These are phyloP conservation scores for Neonectria ditissima DNA, from an alignment of 2,329 filamentous ascomycete genomes.

Conservation along the genomic window DNA sequence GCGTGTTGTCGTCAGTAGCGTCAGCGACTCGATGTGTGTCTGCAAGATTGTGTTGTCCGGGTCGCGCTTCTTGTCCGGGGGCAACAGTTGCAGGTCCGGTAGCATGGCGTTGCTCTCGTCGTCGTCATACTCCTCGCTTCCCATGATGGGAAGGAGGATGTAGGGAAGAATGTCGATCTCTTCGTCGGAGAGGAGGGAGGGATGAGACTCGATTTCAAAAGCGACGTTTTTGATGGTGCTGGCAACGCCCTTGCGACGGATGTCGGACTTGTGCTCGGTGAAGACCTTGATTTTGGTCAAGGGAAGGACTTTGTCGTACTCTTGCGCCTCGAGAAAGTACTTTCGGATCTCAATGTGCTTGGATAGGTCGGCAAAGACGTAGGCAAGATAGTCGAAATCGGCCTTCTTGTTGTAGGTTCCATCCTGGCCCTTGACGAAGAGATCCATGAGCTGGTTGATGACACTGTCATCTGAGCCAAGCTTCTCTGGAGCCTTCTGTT, in stretches of 20 bases:
- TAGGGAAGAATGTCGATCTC: constrained; percentile 89
- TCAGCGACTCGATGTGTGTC: constrained; percentile 89
- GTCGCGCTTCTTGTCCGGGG: constrained; percentile 90
- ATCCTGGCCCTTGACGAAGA: constrained; percentile 92
- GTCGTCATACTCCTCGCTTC: constrained; percentile 86
- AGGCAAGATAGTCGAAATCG: constrained; percentile 92
- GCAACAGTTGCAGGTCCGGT: constrained; percentile 88
- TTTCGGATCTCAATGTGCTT: constrained; percentile 80
- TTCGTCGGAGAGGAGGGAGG: constrained; percentile 75
- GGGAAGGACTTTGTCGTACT: constrained; percentile 86
- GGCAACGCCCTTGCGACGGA: constrained; percentile 93
- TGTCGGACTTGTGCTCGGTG: constrained; percentile 86
- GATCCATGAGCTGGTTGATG: constrained; percentile 92
- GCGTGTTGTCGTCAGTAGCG: constrained; percentile 83
- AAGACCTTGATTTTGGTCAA: constrained; percentile 94
- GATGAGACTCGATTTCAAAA: constrained; percentile 83
- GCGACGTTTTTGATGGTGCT: constrained; percentile 94
- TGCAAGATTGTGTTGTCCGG: constrained; percentile 79
- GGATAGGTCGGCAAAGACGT: constrained; percentile 92
- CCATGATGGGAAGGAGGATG: constrained; percentile 87
- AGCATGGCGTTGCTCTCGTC: constrained; percentile 90
- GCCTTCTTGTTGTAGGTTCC: constrained; percentile 86
- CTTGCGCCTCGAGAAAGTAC: constrained; percentile 79
- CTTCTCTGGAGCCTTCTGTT: constrained; percentile 75
- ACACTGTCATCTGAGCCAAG: constrained; percentile 79